Conservation (phyloP, 371 early-diverging fungal species). For the Zopfochytrium polystomum region DNA sequence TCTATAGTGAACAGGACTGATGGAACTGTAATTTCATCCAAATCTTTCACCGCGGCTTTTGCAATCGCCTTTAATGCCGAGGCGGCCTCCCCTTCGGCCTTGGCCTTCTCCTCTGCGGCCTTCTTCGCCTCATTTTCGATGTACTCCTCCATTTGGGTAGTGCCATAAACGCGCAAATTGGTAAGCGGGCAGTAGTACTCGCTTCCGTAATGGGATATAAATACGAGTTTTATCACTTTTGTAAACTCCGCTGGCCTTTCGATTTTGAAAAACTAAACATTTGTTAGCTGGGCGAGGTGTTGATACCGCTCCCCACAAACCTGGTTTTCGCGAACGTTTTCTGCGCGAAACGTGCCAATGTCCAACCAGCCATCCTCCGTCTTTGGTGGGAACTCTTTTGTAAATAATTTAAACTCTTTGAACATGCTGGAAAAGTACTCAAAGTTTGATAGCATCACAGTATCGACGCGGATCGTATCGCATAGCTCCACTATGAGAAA, state of each 20-base stretch:
- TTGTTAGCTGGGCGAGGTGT: too few relatives aligned
- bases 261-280: conserved; percentile 68
- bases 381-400: conserved; percentile 79
- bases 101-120: conserved; percentile 1
- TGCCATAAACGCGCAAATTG: conserved; percentile 83
- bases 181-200: conserved; percentile 94
- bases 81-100: conserved; percentile 16
- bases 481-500: conserved; percentile 91
- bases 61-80: conserved; percentile 9
- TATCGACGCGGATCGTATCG: conserved; percentile 87
- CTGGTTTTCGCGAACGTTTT: conserved; percentile 82
- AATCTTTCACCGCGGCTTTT: conserved; percentile 5
- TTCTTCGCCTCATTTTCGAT: conserved; percentile 52
- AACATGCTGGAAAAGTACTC: conserved; percentile 96
- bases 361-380: conserved; percentile 66
- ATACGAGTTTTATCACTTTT: conserved; percentile 84
- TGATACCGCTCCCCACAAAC: conserved; percentile 36
- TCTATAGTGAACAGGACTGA: not conserved
- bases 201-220: conserved; percentile 81
- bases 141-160: conserved; percentile 86
- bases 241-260: conserved; percentile 68
- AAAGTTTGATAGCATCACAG: conserved; percentile 86
- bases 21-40: conserved; percentile 5
- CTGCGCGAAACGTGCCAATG: conserved; percentile 77
- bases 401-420: conserved; percentile 77